These are phyloP conservation scores for Leishmania tarentolae DNA, from an alignment of 208 protist species.

Conservation along the genomic window DNA sequence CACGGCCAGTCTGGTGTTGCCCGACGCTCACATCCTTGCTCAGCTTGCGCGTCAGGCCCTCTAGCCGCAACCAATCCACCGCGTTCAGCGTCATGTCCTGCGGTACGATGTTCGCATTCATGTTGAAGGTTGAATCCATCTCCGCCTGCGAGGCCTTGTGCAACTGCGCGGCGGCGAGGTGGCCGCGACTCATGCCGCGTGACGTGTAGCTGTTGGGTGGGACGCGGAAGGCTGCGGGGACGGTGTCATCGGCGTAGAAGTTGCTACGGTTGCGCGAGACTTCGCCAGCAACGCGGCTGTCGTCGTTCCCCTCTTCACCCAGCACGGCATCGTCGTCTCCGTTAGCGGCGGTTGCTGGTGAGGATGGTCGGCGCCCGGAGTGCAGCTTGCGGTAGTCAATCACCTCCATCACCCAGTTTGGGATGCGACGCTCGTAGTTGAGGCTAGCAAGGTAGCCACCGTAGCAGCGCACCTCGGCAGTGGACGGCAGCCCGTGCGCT, in stretches of 20 bases:
- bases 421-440: constrained; percentile 80
- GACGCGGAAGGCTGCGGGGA: constrained; percentile 69
- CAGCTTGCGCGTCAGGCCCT: constrained; percentile 63
- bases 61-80: constrained; percentile 80
- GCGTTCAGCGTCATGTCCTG: constrained; percentile 89
- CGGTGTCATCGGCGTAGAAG: constrained; percentile 75
- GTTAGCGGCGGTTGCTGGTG: neutral
- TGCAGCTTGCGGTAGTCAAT: constrained; percentile 33
- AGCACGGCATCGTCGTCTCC: constrained; percentile 12
- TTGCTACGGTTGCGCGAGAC: constrained; percentile 44
- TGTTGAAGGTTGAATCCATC: constrained; percentile 84
- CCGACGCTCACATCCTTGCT: constrained; percentile 36
- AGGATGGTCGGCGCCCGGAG: constrained; percentile 1
- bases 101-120: constrained; percentile 88
- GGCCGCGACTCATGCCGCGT: constrained; percentile 73
- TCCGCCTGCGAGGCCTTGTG: constrained; percentile 70
- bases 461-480: constrained; percentile 61
- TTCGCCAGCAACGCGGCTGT: neutral
- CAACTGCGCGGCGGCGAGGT: constrained; percentile 83
- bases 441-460: constrained; percentile 75
- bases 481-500: constrained; percentile 52
- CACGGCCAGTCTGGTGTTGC: constrained; percentile 12
- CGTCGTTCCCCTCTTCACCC: constrained; percentile 12
- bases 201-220: constrained; percentile 50
- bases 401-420: constrained; percentile 84